A percentile compares a stretch with the other conserved stretches of the same genome.
Evolutionary conservation across 257 asterid genomes (phyloP).

Genomic region (Ilex asprella): DNA sequence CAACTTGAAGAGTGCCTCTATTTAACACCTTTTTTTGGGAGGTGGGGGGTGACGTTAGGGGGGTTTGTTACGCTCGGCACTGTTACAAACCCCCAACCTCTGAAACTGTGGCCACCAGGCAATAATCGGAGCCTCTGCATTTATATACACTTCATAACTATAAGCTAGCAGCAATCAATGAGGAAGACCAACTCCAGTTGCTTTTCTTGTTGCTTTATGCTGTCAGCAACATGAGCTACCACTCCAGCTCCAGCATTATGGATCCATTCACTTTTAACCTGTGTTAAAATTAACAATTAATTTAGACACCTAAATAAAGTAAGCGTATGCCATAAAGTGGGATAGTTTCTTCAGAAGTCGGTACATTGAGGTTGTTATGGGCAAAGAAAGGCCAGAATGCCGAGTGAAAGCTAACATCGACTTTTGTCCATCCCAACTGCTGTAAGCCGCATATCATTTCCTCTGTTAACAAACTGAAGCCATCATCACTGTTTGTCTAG

Average conservation of each 20-base stretch:
- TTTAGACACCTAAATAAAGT: neutral
- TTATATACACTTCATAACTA: slow-evolving; percentile 13
- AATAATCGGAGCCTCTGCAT: too few species aligned
- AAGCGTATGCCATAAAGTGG: too few species aligned
- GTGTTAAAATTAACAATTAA: slow-evolving; percentile 14
- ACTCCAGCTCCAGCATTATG: slow-evolving; percentile 84
- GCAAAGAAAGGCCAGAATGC: slow-evolving; percentile 88
- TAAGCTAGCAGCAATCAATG: slow-evolving; percentile 50
- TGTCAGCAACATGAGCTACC: slow-evolving; percentile 72
- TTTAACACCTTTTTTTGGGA: too few species aligned
- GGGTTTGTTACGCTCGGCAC: too few species aligned
- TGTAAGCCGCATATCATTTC: slow-evolving; percentile 82
- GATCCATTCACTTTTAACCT: slow-evolving; percentile 83
- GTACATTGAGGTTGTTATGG: slow-evolving; percentile 78
- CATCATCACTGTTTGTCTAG: neutral
- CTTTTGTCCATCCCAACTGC: slow-evolving; percentile 72
- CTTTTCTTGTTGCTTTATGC: slow-evolving; percentile 64
- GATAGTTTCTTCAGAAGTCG: slow-evolving; percentile 5
- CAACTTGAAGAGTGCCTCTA: too few species aligned
- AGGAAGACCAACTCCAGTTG: slow-evolving; percentile 29
- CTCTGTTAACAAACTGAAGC: slow-evolving; percentile 37
- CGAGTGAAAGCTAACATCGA: slow-evolving; percentile 83
- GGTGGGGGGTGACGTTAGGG: too few species aligned
- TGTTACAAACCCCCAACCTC: too few species aligned
- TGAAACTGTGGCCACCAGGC: too few species aligned